Evolutionary conservation across 2,329 filamentous ascomycete genomes (phyloP).

Genomic region (Laburnicola sp.): DNA sequence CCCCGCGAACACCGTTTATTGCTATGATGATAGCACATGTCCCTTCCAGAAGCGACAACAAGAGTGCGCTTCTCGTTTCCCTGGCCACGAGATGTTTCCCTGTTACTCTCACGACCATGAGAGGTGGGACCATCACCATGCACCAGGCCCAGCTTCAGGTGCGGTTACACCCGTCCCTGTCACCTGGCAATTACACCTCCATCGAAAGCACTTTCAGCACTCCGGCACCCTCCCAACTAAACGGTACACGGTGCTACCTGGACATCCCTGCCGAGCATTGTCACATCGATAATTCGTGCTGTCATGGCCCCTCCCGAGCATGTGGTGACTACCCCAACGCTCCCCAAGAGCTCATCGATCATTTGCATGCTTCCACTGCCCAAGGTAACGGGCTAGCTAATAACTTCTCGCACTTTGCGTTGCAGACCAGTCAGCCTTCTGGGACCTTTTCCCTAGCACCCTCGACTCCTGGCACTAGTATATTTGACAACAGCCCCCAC

Average conservation of each 20-base stretch:
- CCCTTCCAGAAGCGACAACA: constrained; percentile 39
- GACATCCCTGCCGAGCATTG: constrained; percentile 40
- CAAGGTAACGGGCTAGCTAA: constrained; percentile 33
- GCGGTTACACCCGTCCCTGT: constrained; percentile 33
- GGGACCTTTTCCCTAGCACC: constrained; percentile 24
- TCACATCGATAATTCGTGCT: constrained; percentile 43
- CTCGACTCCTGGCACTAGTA: constrained; percentile 17
- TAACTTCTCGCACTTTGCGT: constrained; percentile 31
- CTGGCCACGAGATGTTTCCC: constrained; percentile 34
- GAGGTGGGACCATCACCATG: constrained; percentile 16
- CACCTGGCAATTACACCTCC: constrained; percentile 39
- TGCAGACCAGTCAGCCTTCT: constrained; percentile 25
- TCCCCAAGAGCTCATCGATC: constrained; percentile 29
- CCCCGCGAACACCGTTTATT: constrained; percentile 37
- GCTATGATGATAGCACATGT: constrained; percentile 39
- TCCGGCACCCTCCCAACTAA: constrained; percentile 22
- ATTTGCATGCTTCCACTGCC: constrained; percentile 33
- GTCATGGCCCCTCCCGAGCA: constrained; percentile 33
- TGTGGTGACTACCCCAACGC: constrained; percentile 34
- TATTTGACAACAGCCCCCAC: constrained; percentile 18
- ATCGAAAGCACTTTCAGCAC: constrained; percentile 35
- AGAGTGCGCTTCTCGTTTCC: constrained; percentile 24
- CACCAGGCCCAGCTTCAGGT: constrained; percentile 30
- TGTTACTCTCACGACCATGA: constrained; percentile 36
- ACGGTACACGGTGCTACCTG: constrained; percentile 29